phyloP scores from a whole-genome alignment of 2,329 filamentous ascomycete species.

The Paecilomyces fulvus region DNA sequence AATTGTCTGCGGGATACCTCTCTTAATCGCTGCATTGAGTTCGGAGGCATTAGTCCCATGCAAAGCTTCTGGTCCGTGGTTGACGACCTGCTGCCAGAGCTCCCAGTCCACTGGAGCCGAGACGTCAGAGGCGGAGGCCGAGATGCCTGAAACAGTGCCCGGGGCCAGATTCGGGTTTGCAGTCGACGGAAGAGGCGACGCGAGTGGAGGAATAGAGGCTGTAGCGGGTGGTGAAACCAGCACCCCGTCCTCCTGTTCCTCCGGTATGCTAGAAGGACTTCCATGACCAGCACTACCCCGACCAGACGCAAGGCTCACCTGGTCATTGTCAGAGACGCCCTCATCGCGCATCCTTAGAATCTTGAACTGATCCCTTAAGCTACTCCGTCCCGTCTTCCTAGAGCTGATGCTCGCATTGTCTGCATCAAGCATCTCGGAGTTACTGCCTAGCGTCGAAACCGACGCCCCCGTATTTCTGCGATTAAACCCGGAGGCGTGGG shows the following conservation, averaged over 20 bases:
- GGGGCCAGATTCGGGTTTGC: conserved; percentile 67
- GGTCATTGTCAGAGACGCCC: conserved; percentile 50
- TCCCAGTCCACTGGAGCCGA: conserved; percentile 88
- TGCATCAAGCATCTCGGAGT: conserved; percentile 62
- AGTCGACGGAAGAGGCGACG: conserved; percentile 42
- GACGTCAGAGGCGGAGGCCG: conserved; percentile 57
- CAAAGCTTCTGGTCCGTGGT: conserved; percentile 83
- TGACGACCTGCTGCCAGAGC: conserved; percentile 91
- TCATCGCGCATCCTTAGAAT: conserved; percentile 67
- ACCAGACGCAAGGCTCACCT: conserved; percentile 41
- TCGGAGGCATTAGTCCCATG: conserved; percentile 82
- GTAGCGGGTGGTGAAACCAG: conserved; percentile 15
- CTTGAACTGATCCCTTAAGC: conserved; percentile 71
- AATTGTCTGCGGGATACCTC: conserved; percentile 88
- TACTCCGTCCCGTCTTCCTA: conserved; percentile 49
- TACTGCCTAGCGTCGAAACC: conserved; percentile 68
- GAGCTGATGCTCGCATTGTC: conserved; percentile 41
- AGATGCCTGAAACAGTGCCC: conserved; percentile 75
- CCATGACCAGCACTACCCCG: conserved; percentile 35
- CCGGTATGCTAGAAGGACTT: conserved; percentile 40
- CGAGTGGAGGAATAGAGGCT: conserved; percentile 11
- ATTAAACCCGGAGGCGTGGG: conserved; percentile 33
- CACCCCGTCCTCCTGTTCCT: conserved; percentile 37
- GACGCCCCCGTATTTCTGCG: conserved; percentile 73
- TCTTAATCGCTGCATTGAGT: conserved; percentile 80